These are phyloP conservation scores for Xylaria sp. DNA, from an alignment of 2,329 filamentous ascomycete species.

Conservation along the genomic window DNA sequence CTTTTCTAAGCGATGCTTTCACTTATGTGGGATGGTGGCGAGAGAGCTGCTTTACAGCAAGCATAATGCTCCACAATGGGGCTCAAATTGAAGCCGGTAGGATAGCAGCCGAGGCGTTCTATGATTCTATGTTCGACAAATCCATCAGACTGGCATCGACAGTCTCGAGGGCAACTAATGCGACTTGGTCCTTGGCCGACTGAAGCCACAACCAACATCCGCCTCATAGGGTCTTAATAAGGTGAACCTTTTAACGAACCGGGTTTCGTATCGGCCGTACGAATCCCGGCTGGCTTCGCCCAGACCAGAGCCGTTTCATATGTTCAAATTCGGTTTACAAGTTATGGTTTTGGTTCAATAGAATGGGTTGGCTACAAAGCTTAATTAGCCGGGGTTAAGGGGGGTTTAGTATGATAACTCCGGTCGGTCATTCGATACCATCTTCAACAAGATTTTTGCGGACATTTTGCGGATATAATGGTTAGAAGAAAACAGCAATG, in stretches of 20 bases:
- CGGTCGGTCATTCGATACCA: not conserved
- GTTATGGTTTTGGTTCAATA: not conserved
- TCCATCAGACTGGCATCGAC: not conserved
- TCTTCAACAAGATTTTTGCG: too few relatives aligned
- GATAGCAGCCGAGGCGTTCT: not conserved
- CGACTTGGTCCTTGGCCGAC: not conserved
- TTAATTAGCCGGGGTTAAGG: conserved; percentile 19
- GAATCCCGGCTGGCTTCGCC: not conserved
- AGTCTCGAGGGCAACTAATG: not conserved
- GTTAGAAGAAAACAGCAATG: not conserved
- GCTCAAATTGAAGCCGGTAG: not conserved
- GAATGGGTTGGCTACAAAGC: not conserved
- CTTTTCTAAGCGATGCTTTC: conserved; percentile 14
- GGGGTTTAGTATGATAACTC: conserved; percentile 9
- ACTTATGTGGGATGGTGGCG: not conserved
- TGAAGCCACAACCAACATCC: not conserved
- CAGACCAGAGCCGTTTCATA: not conserved
- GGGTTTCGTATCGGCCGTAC: not conserved
- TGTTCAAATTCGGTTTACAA: not conserved
- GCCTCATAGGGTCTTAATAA: not conserved
- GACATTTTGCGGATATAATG: too few relatives aligned
- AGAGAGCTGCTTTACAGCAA: not conserved
- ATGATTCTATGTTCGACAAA: not conserved
- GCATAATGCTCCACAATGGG: not conserved
- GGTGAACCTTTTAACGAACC: not conserved